Base-by-base conservation (phyloP, 192 early-diverging fungal species). In the Phycomyces nitens region DNA sequence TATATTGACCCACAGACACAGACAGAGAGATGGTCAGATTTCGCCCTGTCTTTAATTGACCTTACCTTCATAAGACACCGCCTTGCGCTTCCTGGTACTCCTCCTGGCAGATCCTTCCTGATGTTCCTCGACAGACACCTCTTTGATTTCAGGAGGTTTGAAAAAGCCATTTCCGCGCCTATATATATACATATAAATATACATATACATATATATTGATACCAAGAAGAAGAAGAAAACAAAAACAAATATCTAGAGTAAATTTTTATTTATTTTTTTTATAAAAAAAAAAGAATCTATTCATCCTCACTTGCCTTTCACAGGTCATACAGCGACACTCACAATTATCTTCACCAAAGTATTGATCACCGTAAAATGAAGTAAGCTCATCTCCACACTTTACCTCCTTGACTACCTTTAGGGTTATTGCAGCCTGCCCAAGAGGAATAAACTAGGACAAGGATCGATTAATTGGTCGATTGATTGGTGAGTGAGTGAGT, bases 291-390 rank as follows among this genome's bases (percentile, higher is more conserved):
- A n/a, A n/a, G n/a, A n/a, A n/a, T n/a, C n/a, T n/a, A 34, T 7
- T 5, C 7, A 34, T 34, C 29, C 29, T 26, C 23, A 63, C 56
- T 58, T 60, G 67, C 71, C 71, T 75, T 60, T 86, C 84, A 63
- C 84, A 85, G 11, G 83, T 86, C 18, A 74, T 71, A 66, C 86
- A 88, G 11, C 79, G 68, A 56, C 84, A 86, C 44, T 86, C 84
- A 40, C 78, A 72, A 61, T 87, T 87, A 40, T 72, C 70, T 11
- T 64, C 61, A 22, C 85, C 86, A 71, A 88, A 87, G 54, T 87
- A 88, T 39, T 84, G 74, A 38, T 75, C 75, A 18, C 80, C 84
- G 61, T 88, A 87, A 52, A 74, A 79, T 12, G 74, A 72, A 1
- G 84, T 88, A n/a, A 87, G 70, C 56, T 88, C 86, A 52, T 86